Conservation (phyloP, 2,329 filamentous ascomycete species). For the Allantophomopsis cytisporea region DNA sequence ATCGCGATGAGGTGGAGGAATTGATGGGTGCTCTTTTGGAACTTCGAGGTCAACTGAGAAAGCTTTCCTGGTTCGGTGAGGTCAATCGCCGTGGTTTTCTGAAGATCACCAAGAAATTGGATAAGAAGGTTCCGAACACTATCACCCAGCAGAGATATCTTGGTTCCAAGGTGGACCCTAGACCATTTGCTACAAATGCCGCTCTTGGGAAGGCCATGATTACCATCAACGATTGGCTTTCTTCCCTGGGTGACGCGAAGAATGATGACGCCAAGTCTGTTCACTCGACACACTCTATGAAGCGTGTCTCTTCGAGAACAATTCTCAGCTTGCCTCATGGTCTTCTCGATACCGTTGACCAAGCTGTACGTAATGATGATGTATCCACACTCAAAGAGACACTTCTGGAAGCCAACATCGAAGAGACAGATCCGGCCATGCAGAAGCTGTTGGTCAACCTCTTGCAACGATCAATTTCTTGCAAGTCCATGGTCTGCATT, state of each 20-base stretch:
- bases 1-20: conserved; percentile 83
- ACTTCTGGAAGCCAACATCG: conserved; percentile 42
- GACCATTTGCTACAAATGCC: conserved; percentile 70
- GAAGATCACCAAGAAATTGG: conserved; percentile 98
- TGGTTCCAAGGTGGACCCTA: conserved; percentile 78
- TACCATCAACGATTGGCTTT: conserved; percentile 83
- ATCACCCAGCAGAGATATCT: conserved; percentile 77
- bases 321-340: conserved; percentile 58
- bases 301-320: conserved; percentile 62
- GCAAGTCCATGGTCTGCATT: conserved; percentile 55
- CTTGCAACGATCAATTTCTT: conserved; percentile 63
- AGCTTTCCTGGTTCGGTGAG: conserved; percentile 95
- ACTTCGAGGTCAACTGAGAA: conserved; percentile 73
- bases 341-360: conserved; percentile 58
- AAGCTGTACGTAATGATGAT: conserved; percentile 58
- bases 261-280: conserved; percentile 62
- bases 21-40: conserved; percentile 83
- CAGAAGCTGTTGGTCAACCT: conserved; percentile 67
- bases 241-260: conserved; percentile 65
- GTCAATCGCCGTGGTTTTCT: conserved; percentile 91
- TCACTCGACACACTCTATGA: conserved; percentile 56
- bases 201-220: conserved; percentile 44
- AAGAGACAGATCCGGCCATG: conserved; percentile 35
- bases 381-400: conserved; percentile 38
- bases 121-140: conserved; percentile 76